Base-by-base conservation (phyloP, 1,139 yeast species). In the Magnusiomyces magnusii region DNA sequence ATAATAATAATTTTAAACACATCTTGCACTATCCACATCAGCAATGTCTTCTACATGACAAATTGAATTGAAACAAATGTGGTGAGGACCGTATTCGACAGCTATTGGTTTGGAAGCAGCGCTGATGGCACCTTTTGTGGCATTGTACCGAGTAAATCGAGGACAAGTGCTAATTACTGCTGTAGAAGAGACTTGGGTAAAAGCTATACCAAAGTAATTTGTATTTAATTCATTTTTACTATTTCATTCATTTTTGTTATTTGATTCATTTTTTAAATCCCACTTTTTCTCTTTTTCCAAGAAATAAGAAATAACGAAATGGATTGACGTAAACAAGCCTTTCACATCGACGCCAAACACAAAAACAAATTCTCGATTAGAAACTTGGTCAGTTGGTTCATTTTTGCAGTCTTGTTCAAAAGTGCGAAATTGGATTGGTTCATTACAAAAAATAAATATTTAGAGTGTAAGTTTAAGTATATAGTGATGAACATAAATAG, bases 291-390 rank as follows among this genome's bases (percentile, higher is more conserved):
- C 63, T 57, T 64, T 61, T 25, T 61, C 54, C 39, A 65, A 50
- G 21, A 65, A 57, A 50, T 66, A 62, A 10, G 69, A 70, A 19
- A 64, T 51, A 21, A 65, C 63, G 2, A 62, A 62, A 19, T 59
- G 56, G 50, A 63, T 61, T 1, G 68, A 64, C 41, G 62, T 61
- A 51, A 55, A 66, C 10, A 66, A 60, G 13, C 68, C 65, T 55
- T 66, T 68, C 56, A 70, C 67, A 58, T 70, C 70, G 59, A 69
- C 64, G 36, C 64, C 64, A 51, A 65, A 67, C 34, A 68, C 63
- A 19, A 56, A 59, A 58, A 67, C 73, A 56, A 65, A 69, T 36
- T 64, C 67, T 1, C 63, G 69, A 31, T 62, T 66, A 15, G 62
- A 59, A 13, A 67, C 62, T 15, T 58, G 65, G 44, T 63, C 55